Evolutionary conservation across 495 filamentous ascomycete species (phyloP), one percentile per base, ranked within the genome.

Genomic region (Penicillium ochrochloron): DNA sequence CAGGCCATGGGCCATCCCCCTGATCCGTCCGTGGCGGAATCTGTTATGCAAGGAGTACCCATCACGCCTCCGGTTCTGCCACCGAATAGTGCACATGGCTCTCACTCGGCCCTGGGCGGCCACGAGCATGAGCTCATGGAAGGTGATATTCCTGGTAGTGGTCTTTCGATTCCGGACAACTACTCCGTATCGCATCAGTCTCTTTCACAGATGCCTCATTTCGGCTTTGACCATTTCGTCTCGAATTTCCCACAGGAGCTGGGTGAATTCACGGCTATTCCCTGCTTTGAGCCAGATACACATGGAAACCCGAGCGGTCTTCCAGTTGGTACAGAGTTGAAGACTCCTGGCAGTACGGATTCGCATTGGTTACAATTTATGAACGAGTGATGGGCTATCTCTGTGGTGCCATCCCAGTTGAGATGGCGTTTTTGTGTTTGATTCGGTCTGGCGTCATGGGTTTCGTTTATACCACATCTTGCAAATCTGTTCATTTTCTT

Each of bases 201-300:
- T 1, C 66, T 82, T 25, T 70, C 78, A 1, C 70, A 78, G 25
- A 74, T 78, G 64, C 69, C 77, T 1, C 76, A 75, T 66, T 78
- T 79, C 41, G 79, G 77, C 1, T 76, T 82, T 50, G 80, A 82
- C 52, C 77, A 80, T 58, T 83, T 82, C 37, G 75, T 82, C 8
- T 80, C 78, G 7, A 81, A 81, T 44, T 77, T 83, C 31, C 80
- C 80, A 2, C 79, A 81, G 61, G 80, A 83, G 51, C 58, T 83
- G 35, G 79, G 74, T 50, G 79, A 83, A 57, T 83, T 83, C 52
- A 81, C 74, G 21, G 79, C 79, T 0, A 82, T 83, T 63, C 78
- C 80, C 3, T 80, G 75, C 62, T 83, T 83, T 63, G 80, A 83
- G 34, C 62, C 74, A 6, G 79, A 83, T 66, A 55, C 63, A 8